A percentile compares a stretch with the other conserved stretches of the same genome.
Evolutionary conservation across 805 yeast species (phyloP).

Genomic region (Maudiozyma bulderi): DNA sequence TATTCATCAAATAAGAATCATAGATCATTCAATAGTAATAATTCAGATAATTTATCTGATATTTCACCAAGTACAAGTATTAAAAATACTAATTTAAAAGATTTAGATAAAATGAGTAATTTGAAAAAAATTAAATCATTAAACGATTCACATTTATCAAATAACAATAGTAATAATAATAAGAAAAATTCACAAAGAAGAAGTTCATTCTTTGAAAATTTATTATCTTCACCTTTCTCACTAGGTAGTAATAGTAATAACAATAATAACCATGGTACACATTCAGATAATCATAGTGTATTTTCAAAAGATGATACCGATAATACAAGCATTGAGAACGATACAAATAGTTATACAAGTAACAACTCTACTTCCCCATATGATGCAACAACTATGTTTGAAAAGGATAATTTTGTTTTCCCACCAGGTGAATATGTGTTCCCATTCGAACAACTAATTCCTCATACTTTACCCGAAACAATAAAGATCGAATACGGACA

Average conservation of each 20-base stretch:
- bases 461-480: slow-evolving; percentile 72
- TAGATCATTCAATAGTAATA: background rate
- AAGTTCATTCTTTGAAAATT: background rate
- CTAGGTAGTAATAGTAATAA: background rate
- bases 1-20: too few species aligned
- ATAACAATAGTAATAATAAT: background rate
- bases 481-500: slow-evolving; percentile 68
- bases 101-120: background rate
- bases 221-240: background rate
- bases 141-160: background rate
- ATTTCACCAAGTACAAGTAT: slow-evolving; percentile 1
- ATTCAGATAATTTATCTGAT: background rate
- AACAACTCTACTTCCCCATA: background rate
- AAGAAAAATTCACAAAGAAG: background rate
- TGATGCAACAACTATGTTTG: background rate
- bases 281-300: background rate
- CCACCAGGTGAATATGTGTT: slow-evolving; percentile 83
- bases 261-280: background rate
- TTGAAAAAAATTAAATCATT: background rate
- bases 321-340: background rate
- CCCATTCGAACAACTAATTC: slow-evolving; percentile 81
- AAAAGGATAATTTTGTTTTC: slow-evolving; percentile 36
- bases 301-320: background rate
- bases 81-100: background rate
- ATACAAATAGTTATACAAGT: background rate